Percentiles rank a stretch among this genome's conserved stretches.
Conservation (phyloP, 176 grass and related monocot genomes). For the Triticum urartu region DNA sequence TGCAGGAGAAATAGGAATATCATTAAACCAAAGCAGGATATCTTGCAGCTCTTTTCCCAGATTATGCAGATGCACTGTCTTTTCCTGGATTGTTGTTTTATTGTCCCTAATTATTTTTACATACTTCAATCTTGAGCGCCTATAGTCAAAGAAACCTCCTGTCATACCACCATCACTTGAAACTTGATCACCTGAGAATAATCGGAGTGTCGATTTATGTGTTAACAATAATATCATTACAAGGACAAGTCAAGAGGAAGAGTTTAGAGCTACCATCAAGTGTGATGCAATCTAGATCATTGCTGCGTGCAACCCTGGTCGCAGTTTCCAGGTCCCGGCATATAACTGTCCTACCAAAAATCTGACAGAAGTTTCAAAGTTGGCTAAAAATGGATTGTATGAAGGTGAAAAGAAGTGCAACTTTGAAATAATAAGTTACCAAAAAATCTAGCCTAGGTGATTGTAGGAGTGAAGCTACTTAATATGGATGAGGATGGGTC, state of each 20-base stretch:
- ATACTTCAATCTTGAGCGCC: slow-evolving; percentile 82
- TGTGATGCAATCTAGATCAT: slow-evolving; percentile 90
- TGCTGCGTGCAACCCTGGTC: slow-evolving; percentile 70
- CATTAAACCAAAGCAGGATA: slow-evolving; percentile 56
- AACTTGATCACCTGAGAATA: slow-evolving; percentile 81
- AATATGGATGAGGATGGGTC: neutral
- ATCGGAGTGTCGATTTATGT: slow-evolving; percentile 15
- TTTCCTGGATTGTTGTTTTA: slow-evolving; percentile 59
- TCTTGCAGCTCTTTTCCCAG: slow-evolving; percentile 65
- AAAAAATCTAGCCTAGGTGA: slow-evolving; percentile 20
- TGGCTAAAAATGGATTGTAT: neutral
- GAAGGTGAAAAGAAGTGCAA: neutral
- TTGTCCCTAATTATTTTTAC: slow-evolving; percentile 80
- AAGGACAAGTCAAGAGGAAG: neutral
- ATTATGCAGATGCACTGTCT: slow-evolving; percentile 52
- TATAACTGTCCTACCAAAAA: slow-evolving; percentile 96
- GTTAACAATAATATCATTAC: slow-evolving; percentile 10
- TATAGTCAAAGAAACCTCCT: slow-evolving; percentile 91
- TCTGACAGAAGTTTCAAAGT: slow-evolving; percentile 43
- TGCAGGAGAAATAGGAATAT: neutral
- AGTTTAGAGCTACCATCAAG: slow-evolving; percentile 56
- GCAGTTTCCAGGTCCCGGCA: slow-evolving; percentile 83
- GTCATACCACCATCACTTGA: slow-evolving; percentile 92
- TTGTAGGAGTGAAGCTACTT: slow-evolving; percentile 8
- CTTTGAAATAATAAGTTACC: neutral